phyloP scores from a whole-genome alignment of 148 eudicot species.

The Rhododendron ferrugineum region DNA sequence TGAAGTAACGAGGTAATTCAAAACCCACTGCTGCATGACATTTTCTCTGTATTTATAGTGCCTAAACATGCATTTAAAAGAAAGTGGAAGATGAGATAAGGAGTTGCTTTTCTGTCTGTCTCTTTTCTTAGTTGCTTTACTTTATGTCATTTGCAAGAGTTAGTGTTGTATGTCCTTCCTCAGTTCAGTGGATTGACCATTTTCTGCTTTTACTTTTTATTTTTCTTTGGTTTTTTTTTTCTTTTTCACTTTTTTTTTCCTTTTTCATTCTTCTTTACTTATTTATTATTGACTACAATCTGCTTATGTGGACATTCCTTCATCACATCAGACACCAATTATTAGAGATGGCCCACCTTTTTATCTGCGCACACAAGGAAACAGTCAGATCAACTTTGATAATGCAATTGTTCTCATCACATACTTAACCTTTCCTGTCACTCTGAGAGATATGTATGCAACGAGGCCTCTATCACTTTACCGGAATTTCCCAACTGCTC shows the following conservation, averaged over 20 bases:
- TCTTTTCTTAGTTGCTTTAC: conserved; percentile 8
- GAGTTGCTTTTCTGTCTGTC: neutral
- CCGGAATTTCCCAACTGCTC: conserved; percentile 45
- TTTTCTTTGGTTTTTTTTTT: neutral
- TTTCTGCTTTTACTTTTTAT: neutral
- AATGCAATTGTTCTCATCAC: neutral
- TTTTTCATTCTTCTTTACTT: neutral
- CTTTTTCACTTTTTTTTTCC: neutral
- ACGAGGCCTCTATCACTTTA: conserved; percentile 69
- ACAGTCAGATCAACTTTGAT: neutral
- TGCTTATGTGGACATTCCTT: neutral
- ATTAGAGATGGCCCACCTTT: neutral
- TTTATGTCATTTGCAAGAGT: neutral
- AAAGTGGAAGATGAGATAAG: conserved; percentile 8
- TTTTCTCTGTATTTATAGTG: conserved; percentile 1
- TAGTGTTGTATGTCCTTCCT: neutral
- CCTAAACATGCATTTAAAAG: neutral
- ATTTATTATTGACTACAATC: neutral
- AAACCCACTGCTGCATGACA: neutral
- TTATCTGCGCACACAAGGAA: neutral
- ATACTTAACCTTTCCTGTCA: neutral
- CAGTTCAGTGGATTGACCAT: neutral
- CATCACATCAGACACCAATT: neutral
- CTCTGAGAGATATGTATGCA: conserved; percentile 39
- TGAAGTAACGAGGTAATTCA: neutral